Percentiles rank a stretch among this genome's conserved stretches.
Evolutionary conservation across 2,329 filamentous ascomycete genomes (phyloP).

Genomic region (Paraphoma chrysanthemicola): DNA sequence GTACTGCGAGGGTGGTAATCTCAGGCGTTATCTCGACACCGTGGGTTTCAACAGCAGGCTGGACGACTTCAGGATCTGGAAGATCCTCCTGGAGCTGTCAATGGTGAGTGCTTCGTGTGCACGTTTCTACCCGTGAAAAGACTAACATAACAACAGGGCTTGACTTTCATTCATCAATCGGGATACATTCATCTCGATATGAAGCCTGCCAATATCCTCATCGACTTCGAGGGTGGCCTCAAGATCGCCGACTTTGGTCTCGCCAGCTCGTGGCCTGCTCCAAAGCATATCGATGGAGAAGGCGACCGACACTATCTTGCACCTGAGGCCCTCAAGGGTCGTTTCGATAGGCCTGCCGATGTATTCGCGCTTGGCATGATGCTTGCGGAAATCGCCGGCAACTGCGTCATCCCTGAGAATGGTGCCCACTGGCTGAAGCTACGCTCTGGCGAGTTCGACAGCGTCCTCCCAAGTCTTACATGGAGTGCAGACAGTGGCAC

Average conservation of each 20-base stretch:
- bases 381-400: slow-evolving; percentile 91
- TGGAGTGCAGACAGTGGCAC: slow-evolving; percentile 73
- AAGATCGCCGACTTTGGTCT: slow-evolving; percentile 89
- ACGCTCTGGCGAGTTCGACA: slow-evolving; percentile 85
- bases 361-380: slow-evolving; percentile 94
- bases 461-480: slow-evolving; percentile 81
- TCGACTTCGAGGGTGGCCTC: slow-evolving; percentile 79
- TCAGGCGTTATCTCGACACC: slow-evolving; percentile 84
- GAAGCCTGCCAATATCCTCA: slow-evolving; percentile 84
- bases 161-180: slow-evolving; percentile 87
- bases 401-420: slow-evolving; percentile 92
- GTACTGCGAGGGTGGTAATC: slow-evolving; percentile 91
- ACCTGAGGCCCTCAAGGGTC: slow-evolving; percentile 86
- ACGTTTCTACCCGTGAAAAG: too few species aligned
- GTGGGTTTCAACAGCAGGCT: slow-evolving; percentile 84
- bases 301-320: slow-evolving; percentile 97
- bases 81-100: slow-evolving; percentile 87
- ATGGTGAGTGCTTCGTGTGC: slow-evolving; percentile 64
- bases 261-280: slow-evolving; percentile 79
- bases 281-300: slow-evolving; percentile 81
- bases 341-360: slow-evolving; percentile 89
- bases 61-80: slow-evolving; percentile 99
- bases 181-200: slow-evolving; percentile 86
- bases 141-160: slow-evolving; percentile 65
- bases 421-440: slow-evolving; percentile 90